A percentile compares a stretch with the other conserved stretches of the same genome.
These are phyloP conservation scores for Peterozyma xylosa DNA, from an alignment of 805 yeast genomes.

Conservation along the genomic window DNA sequence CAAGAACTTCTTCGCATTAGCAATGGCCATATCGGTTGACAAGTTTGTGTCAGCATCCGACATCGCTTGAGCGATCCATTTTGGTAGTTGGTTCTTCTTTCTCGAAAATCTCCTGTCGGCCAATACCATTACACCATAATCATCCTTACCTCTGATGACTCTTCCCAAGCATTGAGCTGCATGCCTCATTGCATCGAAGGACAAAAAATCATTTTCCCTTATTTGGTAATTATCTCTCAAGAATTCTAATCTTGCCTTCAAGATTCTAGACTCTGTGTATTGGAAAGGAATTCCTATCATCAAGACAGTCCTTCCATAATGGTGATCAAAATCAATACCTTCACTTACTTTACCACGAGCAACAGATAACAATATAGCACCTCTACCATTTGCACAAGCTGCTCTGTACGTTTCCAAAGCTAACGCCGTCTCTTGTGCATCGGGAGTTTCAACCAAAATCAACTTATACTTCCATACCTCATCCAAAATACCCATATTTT, in stretches of 20 bases:
- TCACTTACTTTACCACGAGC: conserved; percentile 99
- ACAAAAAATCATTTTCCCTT: conserved; percentile 86
- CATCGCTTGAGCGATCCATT: conserved; percentile 94
- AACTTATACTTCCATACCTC: conserved; percentile 98
- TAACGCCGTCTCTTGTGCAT: conserved; percentile 94
- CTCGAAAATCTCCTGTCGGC: conserved; percentile 91
- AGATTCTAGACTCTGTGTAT: conserved; percentile 92
- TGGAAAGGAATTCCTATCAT: conserved; percentile 99
- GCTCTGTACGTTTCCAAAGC: conserved; percentile 93
- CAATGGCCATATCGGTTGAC: conserved; percentile 96
- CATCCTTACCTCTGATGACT: conserved; percentile 95
- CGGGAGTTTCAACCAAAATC: conserved; percentile 95
- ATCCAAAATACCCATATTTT: conserved; percentile 94
- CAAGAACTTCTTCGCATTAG: conserved; percentile 86
- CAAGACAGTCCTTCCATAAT: conserved; percentile 92
- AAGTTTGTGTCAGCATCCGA: conserved; percentile 86
- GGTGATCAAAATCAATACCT: conserved; percentile 99
- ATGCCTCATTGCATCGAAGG: conserved; percentile 99
- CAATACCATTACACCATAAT: conserved; percentile 96
- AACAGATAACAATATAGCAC: conserved; percentile 91
- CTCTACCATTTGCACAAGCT: conserved; percentile 96
- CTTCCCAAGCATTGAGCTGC: conserved; percentile 99
- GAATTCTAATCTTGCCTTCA: conserved; percentile 92
- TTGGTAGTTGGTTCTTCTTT: conserved; percentile 84
- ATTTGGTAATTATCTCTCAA: conserved; percentile 89